Percentiles rank a stretch among this genome's conserved stretches.
These are phyloP conservation scores for Phytophthora sansomeana DNA, from an alignment of 352 stramenopile genomes.

Conservation along the genomic window DNA sequence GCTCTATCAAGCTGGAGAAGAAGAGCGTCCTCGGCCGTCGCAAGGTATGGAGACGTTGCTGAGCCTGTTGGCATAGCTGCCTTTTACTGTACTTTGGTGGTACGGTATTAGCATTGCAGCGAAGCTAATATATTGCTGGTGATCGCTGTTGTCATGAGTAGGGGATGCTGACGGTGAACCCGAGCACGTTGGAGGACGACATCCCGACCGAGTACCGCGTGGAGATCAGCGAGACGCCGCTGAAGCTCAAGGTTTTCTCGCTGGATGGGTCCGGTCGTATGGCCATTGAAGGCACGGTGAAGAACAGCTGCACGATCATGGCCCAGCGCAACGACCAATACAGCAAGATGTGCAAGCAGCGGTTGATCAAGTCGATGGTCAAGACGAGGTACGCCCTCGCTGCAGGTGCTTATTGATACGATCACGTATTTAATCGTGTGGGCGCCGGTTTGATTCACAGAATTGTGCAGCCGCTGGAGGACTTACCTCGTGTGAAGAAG, in stretches of 20 bases:
- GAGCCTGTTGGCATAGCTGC: too few species aligned
- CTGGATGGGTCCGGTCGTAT: constrained; percentile 87
- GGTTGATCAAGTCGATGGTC: constrained; percentile 89
- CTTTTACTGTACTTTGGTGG: too few species aligned
- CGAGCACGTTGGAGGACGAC: constrained; percentile 72
- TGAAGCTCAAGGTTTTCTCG: constrained; percentile 89
- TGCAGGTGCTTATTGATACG: too few species aligned
- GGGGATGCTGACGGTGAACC: constrained; percentile 83
- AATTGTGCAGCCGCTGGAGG: constrained; percentile 80
- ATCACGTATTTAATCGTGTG: neutral
- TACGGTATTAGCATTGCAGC: too few species aligned
- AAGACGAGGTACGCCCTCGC: constrained; percentile 76
- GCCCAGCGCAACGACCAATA: constrained; percentile 87
- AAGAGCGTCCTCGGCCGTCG: constrained; percentile 70
- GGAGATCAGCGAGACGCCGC: constrained; percentile 76
- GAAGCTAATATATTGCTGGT: constrained; percentile 9
- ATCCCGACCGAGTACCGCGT: constrained; percentile 87
- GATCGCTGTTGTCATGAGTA: too few species aligned
- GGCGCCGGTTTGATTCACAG: too few species aligned
- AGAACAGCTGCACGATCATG: constrained; percentile 89
- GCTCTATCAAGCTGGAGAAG: constrained; percentile 88
- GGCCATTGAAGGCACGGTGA: constrained; percentile 88
- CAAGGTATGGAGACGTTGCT: too few species aligned
- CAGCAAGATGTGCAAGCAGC: constrained; percentile 86
- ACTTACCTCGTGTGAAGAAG: constrained; percentile 81